Base-by-base conservation (phyloP, 1,139 yeast genomes). In the Pichia sp. region DNA sequence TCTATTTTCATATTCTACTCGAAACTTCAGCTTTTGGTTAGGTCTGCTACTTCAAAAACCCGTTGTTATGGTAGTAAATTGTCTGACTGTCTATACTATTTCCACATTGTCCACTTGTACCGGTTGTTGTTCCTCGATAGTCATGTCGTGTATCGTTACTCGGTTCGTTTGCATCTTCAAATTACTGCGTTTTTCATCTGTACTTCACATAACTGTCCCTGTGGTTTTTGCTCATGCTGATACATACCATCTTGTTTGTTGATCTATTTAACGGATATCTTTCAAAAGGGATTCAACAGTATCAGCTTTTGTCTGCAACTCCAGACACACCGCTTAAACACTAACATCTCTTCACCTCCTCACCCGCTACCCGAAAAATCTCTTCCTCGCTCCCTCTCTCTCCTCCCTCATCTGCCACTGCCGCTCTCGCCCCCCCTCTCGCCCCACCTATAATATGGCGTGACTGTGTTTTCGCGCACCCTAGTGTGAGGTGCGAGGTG, bases 211-310 rank as follows among this genome's bases (percentile, higher is more conserved):
- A 26, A 26, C 29, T 23, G 41, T 16, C 8, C 46, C 29, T n/a
- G 46, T 26, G 7, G 29, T 16, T 44, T 8, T 44, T 15, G 46
- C 46, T 16, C 46, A 26, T 29, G 19, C 30, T 44, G 15, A n/a
- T 51, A 56, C 58, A 51, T 56, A 56, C 58, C 58, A 56, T 56
- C 50, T 49, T 56, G 54, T 53, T 45, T 53, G 52, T 51, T 54
- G 57, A 54, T 54, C 55, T 54, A 48, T 23, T 40, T 11, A 42
- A 31, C 44, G 49, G 55, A 52, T 48, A 30, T 23, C 36, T 46
- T 30, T n/a, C 23, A n/a, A 45, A 45, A 7, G 13, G 15, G n/a
- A 26, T 30, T 10, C n/a, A 30, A 23, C 11, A 4, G 38, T 45
- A 26, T 11, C 13, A 15, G 11, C 13, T 23, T 41, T 41, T 23